phyloP scores from a whole-genome alignment of 768 basidiomycete genomes.

The Wakefieldia striispora region DNA sequence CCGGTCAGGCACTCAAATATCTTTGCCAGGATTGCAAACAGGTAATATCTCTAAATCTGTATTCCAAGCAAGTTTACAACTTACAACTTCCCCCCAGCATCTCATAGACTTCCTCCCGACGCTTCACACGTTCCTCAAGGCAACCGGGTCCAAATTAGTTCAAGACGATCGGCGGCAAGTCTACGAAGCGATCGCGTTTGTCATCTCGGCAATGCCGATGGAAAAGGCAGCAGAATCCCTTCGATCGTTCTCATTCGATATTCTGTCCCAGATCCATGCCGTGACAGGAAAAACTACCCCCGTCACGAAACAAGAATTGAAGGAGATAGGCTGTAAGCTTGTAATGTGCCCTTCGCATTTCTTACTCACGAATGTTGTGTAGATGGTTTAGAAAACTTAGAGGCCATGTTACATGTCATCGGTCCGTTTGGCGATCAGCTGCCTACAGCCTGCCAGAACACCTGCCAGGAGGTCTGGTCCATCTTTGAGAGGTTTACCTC shows the following conservation, averaged over 20 bases:
- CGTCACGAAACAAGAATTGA: constrained; percentile 69
- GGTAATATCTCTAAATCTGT: constrained; percentile 39
- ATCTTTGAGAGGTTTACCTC: constrained; percentile 79
- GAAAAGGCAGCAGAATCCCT: constrained; percentile 83
- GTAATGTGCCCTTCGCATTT: not conserved
- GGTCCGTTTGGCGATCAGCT: constrained; percentile 80
- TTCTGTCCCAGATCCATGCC: constrained; percentile 73
- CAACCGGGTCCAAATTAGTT: constrained; percentile 71
- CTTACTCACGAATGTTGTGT: constrained; percentile 8
- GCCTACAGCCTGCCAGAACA: constrained; percentile 75
- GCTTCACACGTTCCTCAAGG: constrained; percentile 82
- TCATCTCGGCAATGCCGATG: constrained; percentile 94
- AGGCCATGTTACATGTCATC: constrained; percentile 86
- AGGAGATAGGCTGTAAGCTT: constrained; percentile 62
- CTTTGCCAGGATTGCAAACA: constrained; percentile 95
- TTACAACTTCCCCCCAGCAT: constrained; percentile 49
- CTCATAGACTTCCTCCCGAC: constrained; percentile 90
- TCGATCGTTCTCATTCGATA: constrained; percentile 81
- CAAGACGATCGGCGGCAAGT: constrained; percentile 91
- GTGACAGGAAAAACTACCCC: constrained; percentile 51
- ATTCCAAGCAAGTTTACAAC: constrained; percentile 2
- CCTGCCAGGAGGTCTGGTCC: constrained; percentile 76
- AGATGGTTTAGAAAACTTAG: constrained; percentile 91
- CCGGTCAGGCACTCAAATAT: constrained; percentile 94
- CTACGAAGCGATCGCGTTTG: constrained; percentile 93